Percentiles rank a stretch among this genome's conserved stretches.
Conservation (phyloP, 345 rosid genomes). For the Acer saccharum region DNA sequence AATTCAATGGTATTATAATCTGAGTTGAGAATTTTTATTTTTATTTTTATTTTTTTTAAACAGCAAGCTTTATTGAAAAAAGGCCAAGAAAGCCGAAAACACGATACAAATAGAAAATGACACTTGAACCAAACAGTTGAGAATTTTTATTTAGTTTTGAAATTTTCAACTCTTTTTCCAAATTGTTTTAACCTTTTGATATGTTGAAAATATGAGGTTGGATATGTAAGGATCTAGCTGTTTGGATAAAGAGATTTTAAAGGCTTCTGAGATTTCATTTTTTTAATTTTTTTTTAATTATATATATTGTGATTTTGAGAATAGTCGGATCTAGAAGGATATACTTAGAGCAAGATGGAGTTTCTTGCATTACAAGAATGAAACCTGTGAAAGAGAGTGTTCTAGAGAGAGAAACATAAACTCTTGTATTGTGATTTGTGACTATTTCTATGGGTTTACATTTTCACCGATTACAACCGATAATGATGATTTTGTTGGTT, state of each 20-base stretch:
- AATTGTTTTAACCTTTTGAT: not conserved
- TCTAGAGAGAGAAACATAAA: constrained; percentile 10
- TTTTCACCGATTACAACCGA: not conserved
- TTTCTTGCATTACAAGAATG: constrained; percentile 23
- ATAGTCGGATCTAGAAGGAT: constrained; percentile 15
- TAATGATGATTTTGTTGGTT: not conserved
- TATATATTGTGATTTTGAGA: not conserved
- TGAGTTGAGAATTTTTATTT: not conserved
- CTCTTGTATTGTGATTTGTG: not conserved
- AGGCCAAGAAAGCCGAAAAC: no score
- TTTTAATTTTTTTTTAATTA: no score
- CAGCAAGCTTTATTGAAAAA: no score
- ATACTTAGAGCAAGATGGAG: not conserved
- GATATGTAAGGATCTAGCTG: not conserved
- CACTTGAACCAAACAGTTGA: no score
- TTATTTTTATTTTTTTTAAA: no score
- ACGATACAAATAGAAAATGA: no score
- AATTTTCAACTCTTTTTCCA: not conserved
- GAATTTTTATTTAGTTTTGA: not conserved
- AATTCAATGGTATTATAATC: not conserved
- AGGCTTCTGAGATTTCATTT: not conserved
- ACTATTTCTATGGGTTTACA: not conserved
- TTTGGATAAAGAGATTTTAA: constrained; percentile 1
- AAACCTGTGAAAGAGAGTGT: not conserved
- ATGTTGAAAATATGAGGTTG: not conserved